Percentiles rank a stretch among this genome's conserved stretches.
Conservation (phyloP, 306 rosid species). For the Rosa persica region DNA sequence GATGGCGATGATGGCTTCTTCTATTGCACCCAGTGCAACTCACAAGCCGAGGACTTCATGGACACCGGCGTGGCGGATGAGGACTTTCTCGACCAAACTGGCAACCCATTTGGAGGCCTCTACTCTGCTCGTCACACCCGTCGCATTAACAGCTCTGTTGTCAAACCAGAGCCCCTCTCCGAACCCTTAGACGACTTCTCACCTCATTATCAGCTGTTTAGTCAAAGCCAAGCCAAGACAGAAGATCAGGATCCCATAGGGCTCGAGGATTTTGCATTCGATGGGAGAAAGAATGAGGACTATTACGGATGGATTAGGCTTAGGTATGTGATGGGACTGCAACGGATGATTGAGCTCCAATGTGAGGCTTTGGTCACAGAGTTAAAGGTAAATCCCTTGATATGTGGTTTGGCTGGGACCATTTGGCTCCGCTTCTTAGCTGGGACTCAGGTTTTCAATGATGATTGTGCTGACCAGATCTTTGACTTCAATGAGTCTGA, state of each 20-base stretch:
- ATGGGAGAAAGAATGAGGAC: slow-evolving; percentile 29
- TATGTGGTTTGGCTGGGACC: slow-evolving; percentile 77
- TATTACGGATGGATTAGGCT: slow-evolving; percentile 58
- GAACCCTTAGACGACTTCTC: not conserved
- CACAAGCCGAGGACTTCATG: slow-evolving; percentile 49
- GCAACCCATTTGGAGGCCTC: slow-evolving; percentile 36
- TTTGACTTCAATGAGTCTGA: slow-evolving; percentile 58
- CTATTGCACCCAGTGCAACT: slow-evolving; percentile 61
- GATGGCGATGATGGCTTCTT: slow-evolving; percentile 65
- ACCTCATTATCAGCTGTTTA: not conserved
- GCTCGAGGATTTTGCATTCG: not conserved
- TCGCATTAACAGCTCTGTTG: slow-evolving; percentile 2
- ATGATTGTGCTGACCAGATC: slow-evolving; percentile 47
- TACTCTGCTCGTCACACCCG: slow-evolving; percentile 59
- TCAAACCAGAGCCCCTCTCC: not conserved
- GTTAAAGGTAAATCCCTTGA: slow-evolving; percentile 68
- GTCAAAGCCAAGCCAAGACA: not conserved
- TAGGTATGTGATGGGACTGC: slow-evolving; percentile 72
- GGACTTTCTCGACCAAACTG: slow-evolving; percentile 42
- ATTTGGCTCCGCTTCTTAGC: slow-evolving; percentile 81
- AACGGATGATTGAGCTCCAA: slow-evolving; percentile 75
- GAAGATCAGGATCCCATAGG: not conserved
- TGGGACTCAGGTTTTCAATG: slow-evolving; percentile 56
- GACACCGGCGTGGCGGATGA: slow-evolving; percentile 69
- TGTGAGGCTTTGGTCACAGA: slow-evolving; percentile 75